Evolutionary conservation across 805 yeast genomes (phyloP).

Genomic region (Saccharomycodes ludwigii): DNA sequence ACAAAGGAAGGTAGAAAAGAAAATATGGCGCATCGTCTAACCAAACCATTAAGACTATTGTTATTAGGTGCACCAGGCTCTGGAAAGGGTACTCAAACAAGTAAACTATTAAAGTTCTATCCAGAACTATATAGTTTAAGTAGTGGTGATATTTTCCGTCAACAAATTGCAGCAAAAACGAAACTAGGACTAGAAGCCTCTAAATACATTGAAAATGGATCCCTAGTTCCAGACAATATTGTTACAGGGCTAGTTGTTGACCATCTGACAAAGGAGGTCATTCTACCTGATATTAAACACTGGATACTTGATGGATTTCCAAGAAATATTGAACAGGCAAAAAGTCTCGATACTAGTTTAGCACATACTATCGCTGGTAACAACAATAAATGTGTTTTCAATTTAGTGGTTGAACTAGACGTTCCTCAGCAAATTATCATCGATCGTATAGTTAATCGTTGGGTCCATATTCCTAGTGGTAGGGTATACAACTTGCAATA

Average conservation of each 20-base stretch:
- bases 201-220: constrained; percentile 45
- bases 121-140: constrained; percentile 50
- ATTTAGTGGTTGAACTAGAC: constrained; percentile 72
- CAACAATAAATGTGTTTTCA: constrained; percentile 32
- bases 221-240: constrained; percentile 58
- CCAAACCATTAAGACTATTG: constrained; percentile 46
- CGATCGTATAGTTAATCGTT: constrained; percentile 71
- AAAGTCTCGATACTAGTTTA: constrained; percentile 36
- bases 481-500: constrained; percentile 76
- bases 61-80: constrained; percentile 92
- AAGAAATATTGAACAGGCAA: constrained; percentile 65
- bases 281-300: constrained; percentile 27
- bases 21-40: constrained; percentile 4
- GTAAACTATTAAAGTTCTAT: constrained; percentile 43
- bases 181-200: constrained; percentile 47
- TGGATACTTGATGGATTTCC: constrained; percentile 94
- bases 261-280: constrained; percentile 26
- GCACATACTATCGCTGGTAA: too few species aligned
- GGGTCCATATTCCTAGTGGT: constrained; percentile 78
- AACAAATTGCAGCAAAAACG: constrained; percentile 45
- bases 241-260: constrained; percentile 46
- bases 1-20: background rate
- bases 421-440: constrained; percentile 81
- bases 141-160: constrained; percentile 74
- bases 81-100: constrained; percentile 86